Base-by-base conservation (phyloP, 2,329 filamentous ascomycete genomes). In the Exophiala sp. region DNA sequence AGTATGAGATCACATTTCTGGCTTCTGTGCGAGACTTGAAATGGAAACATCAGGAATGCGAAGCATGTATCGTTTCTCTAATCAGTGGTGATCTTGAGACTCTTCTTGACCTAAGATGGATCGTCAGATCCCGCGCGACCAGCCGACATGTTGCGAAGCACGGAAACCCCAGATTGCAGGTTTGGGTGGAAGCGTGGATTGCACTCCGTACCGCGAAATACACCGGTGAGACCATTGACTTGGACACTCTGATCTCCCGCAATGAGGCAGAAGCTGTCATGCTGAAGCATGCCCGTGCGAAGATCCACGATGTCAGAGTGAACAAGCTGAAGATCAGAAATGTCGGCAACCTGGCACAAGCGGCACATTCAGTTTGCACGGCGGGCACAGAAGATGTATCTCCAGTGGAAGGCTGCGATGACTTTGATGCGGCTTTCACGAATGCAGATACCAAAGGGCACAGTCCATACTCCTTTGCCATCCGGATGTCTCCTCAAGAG, bases 41-140 rank as follows among this genome's bases (percentile, higher is more conserved):
- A 10, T 62, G 62, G 59, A 47, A 29, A 6, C 68, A 66, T 39
- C 69, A 73, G 55, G 46, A 55, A 7, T 75, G 72, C 53, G 59
- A 69, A 24, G 72, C 67, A 0, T 75, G 72, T 42, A 71, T 73
- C 45, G 39, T 74, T 8, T 61, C 66, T 5, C 62, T 67, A 0
- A 59, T 75, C 10, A 63, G 64, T 1, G 47, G 54, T 0, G 55
- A 69, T 44, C 61, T 63, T 3, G 38, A 57, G 1, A 55, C 55
- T 1, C 34, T 74, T 12, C 62, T 62, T 14, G 65, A 70, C 40
- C 57, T 75, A 9, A 65, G 69, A 20, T 57, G 54, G 16, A 40
- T 47, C 2, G 34, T 61, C 16, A 39, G 43, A 36, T 59, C 55
- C 8, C 57, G 59, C 14, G 48, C 52, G 10, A 54, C 53, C 7